Conservation (phyloP, 441 rosid genomes). For the Flueggea neowawraea region DNA sequence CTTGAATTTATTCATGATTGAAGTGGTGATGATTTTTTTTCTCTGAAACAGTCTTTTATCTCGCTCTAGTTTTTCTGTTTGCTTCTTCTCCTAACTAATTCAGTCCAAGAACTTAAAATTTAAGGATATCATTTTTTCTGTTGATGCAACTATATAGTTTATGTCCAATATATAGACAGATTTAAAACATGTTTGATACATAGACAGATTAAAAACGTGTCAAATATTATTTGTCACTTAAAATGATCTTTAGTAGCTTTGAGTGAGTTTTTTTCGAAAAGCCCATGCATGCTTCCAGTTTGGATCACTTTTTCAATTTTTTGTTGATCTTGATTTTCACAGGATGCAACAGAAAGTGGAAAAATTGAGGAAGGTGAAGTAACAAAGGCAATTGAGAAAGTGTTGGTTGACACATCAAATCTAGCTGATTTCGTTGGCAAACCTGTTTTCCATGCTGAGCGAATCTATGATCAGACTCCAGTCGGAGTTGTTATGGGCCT, state of each 20-base stretch:
- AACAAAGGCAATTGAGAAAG: constrained; percentile 43
- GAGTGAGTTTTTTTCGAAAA: not conserved
- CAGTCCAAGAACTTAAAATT: too few relatives aligned
- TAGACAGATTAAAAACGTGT: not conserved
- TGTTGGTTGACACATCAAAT: constrained; percentile 61
- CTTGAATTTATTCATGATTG: not conserved
- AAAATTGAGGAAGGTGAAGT: constrained; percentile 36
- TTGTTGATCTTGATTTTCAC: constrained; percentile 18
- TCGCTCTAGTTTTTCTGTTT: too few relatives aligned
- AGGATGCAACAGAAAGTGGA: constrained; percentile 35
- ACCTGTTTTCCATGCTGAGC: constrained; percentile 86
- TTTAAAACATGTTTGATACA: not conserved
- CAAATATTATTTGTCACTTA: not conserved
- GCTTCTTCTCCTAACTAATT: too few relatives aligned
- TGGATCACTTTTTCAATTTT: not conserved
- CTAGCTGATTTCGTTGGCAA: constrained; percentile 87
- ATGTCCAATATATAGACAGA: too few relatives aligned
- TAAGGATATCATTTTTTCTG: too few relatives aligned
- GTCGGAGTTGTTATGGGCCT: constrained; percentile 97
- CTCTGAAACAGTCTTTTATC: too few relatives aligned
- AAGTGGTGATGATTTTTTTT: not conserved
- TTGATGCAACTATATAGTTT: too few relatives aligned
- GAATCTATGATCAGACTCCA: constrained; percentile 78
- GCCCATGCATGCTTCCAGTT: not conserved
- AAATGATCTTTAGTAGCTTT: not conserved